Evolutionary conservation across 2,329 filamentous ascomycete genomes (phyloP), one percentile per base, ranked within the genome.

Genomic region (Curvularia lunata): DNA sequence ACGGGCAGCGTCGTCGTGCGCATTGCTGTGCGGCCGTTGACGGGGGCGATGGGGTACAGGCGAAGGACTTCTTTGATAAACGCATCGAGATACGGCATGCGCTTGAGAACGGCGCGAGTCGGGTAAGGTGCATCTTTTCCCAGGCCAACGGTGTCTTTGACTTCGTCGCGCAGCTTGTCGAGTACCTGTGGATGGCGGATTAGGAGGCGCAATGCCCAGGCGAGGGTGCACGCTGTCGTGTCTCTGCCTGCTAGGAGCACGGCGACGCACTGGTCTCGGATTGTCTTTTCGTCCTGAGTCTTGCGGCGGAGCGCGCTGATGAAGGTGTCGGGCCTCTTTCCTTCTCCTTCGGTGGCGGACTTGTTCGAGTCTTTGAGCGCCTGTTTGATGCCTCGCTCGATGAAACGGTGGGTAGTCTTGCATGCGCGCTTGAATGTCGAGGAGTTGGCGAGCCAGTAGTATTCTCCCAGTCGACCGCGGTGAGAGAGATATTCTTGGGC

Each of bases 161-260:
- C 64, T 53, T 72, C 78, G 7, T 66, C 62, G 23, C 80, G 43
- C 66, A 76, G 58, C 60, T 72, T 38, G 5, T 48, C 27, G 1
- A 50, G 61, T 54, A 75, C 59, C 3, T 65, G 64, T 3, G 78
- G 76, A 37, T 77, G 74, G 13, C 77, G 67, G 12, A 73, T 73
- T 46, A 76, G 59, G 6, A 61, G 41, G n/a, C 65, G 60, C 52
- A 96, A 83, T 41, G 86, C 82, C 86, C 90, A 96, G 0, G 87
- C 89, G 0, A 97, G 82, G 0, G 90, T 90, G 1, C 83, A 85
- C 25, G 92, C 92, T 0, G 92, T 97, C n/a, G 92, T 96, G 74
- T 97, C 93, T 34, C 90, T 84, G 8, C 91, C 92, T 1, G 93
- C 93, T 6, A 97, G 84, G 2, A 97, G 84, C 18, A 97, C 85